Evolutionary conservation across 2,329 filamentous ascomycete species (phyloP).

Genomic region (Bipolaris gigantea): DNA sequence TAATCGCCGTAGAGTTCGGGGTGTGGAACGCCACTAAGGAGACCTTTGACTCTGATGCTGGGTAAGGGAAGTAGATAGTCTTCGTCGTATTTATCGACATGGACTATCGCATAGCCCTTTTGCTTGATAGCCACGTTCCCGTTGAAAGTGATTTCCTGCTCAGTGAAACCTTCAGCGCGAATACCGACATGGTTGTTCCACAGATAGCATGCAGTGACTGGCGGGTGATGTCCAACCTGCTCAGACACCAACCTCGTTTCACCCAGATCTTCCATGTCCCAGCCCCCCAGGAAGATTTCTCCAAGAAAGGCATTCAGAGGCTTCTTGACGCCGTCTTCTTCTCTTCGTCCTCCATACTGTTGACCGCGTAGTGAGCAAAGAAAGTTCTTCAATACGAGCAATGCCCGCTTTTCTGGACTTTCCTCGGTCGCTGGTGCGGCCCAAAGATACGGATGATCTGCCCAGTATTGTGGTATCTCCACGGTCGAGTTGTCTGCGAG

Average conservation of each 20-base stretch:
- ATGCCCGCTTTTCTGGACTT: constrained; percentile 46
- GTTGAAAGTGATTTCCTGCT: constrained; percentile 52
- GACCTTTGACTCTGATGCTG: constrained; percentile 51
- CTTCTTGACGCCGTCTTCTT: constrained; percentile 52
- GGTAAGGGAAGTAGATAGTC: constrained; percentile 52
- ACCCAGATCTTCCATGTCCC: constrained; percentile 38
- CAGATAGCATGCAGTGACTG: constrained; percentile 52
- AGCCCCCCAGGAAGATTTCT: constrained; percentile 50
- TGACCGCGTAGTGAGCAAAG: constrained; percentile 52
- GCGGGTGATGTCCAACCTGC: constrained; percentile 53
- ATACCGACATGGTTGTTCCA: constrained; percentile 51
- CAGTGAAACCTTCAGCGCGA: constrained; percentile 50
- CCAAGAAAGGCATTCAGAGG: constrained; percentile 56
- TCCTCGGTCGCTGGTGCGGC: constrained; percentile 48
- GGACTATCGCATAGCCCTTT: constrained; percentile 50
- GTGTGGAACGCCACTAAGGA: constrained; percentile 49
- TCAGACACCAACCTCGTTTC: constrained; percentile 49
- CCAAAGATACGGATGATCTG: constrained; percentile 51
- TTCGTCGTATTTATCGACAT: constrained; percentile 49
- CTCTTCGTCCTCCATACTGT: constrained; percentile 51
- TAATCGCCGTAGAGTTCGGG: constrained; percentile 50
- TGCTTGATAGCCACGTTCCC: constrained; percentile 52
- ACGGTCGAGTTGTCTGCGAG: constrained; percentile 51
- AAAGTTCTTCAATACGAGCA: constrained; percentile 55
- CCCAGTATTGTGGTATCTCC: constrained; percentile 53